Evolutionary conservation across 345 rosid species (phyloP), one percentile per base, ranked within the genome.

Genomic region (Psidium guajava): DNA sequence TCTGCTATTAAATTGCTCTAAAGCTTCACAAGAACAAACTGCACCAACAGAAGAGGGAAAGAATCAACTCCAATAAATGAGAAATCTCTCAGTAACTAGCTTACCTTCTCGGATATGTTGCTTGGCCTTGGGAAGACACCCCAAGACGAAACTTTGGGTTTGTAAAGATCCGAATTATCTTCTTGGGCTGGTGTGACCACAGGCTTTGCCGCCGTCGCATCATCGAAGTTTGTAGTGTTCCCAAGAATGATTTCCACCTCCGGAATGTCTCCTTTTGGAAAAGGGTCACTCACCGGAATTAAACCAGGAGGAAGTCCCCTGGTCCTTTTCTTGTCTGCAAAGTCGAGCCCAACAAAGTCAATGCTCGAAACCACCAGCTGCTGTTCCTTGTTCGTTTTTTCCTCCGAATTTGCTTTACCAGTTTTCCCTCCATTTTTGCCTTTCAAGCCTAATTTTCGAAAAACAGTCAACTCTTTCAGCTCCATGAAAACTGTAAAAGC

Each of bases 191-290:
- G 44, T 36, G 44, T 47, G 32, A 88, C 90, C 82, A 89, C 82
- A 20, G 91, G 85, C 85, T 85, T 85, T 5, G 85, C 81, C 57
- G 69, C 59, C 16, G 54, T 85, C 73, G 84, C 77, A 82, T 93
- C 87, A 6, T 44, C 88, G 82, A 96, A 94, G 80, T 89, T 92
- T 87, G 92, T 89, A 54, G 92, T 86, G 87, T 95, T 97, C 83
- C 99, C 98, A 59, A 96, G 95, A 83, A 96, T 94, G 86, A 95
- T 90, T 94, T 95, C 98, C 82, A 95, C 99, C 82, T 94, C 94
- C 83, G 95, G 95, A 77, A 91, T 85, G 59, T 93, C 93, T 52
- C 90, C 95, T 77, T 74, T 92, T 8, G 97, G 91, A 90, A 91
- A 92, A 88, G 93, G 87, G 86, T 94, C 97, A 2, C 85, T 64